Percentiles rank a stretch among this genome's conserved stretches.
Conservation (phyloP, 805 yeast genomes). For the Saccharomycopsis schoenii region DNA sequence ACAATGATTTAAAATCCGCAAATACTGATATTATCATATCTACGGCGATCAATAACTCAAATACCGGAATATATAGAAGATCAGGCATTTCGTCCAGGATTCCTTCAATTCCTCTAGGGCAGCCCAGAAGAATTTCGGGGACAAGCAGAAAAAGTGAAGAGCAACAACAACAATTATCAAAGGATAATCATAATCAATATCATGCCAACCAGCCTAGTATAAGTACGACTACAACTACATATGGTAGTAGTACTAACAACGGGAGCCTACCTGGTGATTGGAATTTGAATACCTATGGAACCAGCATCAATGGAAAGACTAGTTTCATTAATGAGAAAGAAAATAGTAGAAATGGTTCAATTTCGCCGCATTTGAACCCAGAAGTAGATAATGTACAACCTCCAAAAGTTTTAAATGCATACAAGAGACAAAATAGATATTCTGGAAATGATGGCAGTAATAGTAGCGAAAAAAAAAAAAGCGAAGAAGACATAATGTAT, state of each 20-base stretch:
- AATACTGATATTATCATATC: background rate
- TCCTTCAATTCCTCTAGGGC: constrained; percentile 10
- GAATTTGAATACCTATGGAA: background rate
- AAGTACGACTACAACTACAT: background rate
- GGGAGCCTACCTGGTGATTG: background rate
- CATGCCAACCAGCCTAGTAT: background rate
- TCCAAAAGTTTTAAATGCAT: background rate
- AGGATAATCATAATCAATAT: background rate
- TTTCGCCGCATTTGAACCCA: background rate
- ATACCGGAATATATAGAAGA: background rate
- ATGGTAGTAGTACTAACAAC: constrained; percentile 3
- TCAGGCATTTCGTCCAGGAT: constrained; percentile 1
- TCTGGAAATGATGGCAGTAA: background rate
- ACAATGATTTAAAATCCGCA: background rate
- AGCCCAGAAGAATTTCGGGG: constrained; percentile 14
- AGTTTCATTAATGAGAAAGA: background rate
- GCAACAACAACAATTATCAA: background rate
- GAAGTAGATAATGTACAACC: background rate
- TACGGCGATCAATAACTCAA: background rate
- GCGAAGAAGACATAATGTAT: constrained; percentile 8
- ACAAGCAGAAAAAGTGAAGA: constrained; percentile 8
- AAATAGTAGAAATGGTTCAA: background rate
- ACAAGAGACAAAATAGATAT: background rate
- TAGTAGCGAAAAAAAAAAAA: background rate
- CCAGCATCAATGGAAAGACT: background rate